Conservation (phyloP, 257 asterid species). For the Oldenlandia corymbosa region DNA sequence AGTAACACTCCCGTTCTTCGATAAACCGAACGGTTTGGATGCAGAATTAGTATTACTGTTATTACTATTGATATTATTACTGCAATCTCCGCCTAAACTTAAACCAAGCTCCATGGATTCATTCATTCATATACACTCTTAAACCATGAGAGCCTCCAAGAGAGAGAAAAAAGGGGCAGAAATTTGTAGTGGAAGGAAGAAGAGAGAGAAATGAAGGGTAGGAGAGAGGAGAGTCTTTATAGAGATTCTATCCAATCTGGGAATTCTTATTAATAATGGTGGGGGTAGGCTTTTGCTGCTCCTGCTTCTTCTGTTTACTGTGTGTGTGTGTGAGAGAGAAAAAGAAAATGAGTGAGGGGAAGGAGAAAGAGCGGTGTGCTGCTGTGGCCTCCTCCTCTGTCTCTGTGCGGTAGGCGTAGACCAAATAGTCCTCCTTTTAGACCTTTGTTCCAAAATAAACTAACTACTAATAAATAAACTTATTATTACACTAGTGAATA, state of each 20-base stretch:
- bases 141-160: no score
- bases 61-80: no score
- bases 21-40: conserved; percentile 26
- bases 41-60: neutral
- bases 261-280: conserved; percentile 20
- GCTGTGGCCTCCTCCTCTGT: neutral
- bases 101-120: conserved; percentile 67
- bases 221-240: conserved; percentile 44
- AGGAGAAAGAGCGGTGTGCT: neutral
- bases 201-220: neutral
- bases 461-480: no score
- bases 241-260: conserved; percentile 40
- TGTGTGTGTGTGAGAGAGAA: conserved; percentile 6
- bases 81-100: conserved; percentile 57
- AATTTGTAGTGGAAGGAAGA: conserved; percentile 1
- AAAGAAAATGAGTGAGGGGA: neutral
- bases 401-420: conserved; percentile 18
- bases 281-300: neutral
- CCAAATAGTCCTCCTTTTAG: conserved; percentile 7
- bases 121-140: no score
- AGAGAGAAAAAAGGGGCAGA: neutral
- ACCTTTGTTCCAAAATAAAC: no score
- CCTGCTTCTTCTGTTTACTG: neutral
- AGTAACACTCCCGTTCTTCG: conserved; percentile 23
- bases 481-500: no score